Percentiles rank a stretch among this genome's conserved stretches.
Conservation (phyloP, 352 stramenopile genomes). For the Globisporangium iwayamae region DNA sequence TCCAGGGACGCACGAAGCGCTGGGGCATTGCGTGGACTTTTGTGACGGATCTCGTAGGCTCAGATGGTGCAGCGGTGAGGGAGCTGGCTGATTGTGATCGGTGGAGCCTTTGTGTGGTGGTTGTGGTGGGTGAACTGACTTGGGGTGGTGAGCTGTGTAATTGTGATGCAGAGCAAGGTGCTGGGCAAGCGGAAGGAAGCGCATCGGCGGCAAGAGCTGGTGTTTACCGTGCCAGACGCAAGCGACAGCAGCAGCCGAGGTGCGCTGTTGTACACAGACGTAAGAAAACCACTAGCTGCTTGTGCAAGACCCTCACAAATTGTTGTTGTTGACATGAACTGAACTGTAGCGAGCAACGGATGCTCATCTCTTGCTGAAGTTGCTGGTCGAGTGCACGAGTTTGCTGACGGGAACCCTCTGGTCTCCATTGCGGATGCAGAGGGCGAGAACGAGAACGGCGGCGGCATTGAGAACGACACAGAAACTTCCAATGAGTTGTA, state of each 20-base stretch:
- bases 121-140: constrained; percentile 17
- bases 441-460: neutral
- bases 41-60: constrained; percentile 19
- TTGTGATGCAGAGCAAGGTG: constrained; percentile 56
- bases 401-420: constrained; percentile 19
- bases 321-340: neutral
- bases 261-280: neutral
- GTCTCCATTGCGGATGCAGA: constrained; percentile 10
- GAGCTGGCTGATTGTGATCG: neutral
- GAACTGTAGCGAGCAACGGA: constrained; percentile 18
- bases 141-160: constrained; percentile 9
- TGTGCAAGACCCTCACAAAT: neutral
- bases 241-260: constrained; percentile 4
- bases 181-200: constrained; percentile 82
- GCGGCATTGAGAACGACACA: neutral
- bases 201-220: constrained; percentile 46
- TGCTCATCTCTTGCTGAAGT: constrained; percentile 46
- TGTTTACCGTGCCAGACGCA: constrained; percentile 40
- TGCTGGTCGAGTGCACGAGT: constrained; percentile 37
- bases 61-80: constrained; percentile 31
- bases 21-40: constrained; percentile 96
- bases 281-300: neutral
- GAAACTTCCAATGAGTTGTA: neutral
- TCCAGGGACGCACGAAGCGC: constrained; percentile 89
- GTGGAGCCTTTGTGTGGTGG: neutral